Conservation (phyloP, 2,329 filamentous ascomycete genomes). For the Monosporascus sp. region DNA sequence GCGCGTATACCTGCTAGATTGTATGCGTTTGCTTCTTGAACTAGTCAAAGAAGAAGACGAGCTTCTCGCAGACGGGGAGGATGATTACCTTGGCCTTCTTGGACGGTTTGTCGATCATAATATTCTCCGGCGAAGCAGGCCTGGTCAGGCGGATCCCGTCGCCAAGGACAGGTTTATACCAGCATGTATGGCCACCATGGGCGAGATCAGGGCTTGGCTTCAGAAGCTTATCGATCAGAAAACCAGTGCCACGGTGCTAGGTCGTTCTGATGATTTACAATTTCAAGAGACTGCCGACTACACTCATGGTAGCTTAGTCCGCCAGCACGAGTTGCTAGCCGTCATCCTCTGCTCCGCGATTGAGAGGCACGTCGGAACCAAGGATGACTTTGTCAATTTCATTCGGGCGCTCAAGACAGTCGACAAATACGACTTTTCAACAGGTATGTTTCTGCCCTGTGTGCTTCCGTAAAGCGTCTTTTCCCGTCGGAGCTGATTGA, state of each 20-base stretch:
- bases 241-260: constrained; percentile 69
- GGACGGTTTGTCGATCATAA: constrained; percentile 51
- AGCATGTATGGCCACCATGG: constrained; percentile 73
- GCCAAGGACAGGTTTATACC: constrained; percentile 59
- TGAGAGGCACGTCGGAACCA: constrained; percentile 65
- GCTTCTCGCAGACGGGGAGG: constrained; percentile 43
- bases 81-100: constrained; percentile 46
- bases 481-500: constrained; percentile 10
- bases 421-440: constrained; percentile 64
- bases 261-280: constrained; percentile 52
- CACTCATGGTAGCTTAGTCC: constrained; percentile 71
- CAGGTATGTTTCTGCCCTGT: constrained; percentile 9
- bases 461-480: neutral
- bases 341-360: constrained; percentile 76
- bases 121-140: constrained; percentile 45
- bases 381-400: constrained; percentile 69
- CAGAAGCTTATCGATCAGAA: constrained; percentile 70
- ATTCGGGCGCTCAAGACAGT: constrained; percentile 62
- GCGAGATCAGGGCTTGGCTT: constrained; percentile 70
- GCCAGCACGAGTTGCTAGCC: constrained; percentile 84
- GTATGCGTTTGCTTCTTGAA: constrained; percentile 72
- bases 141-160: constrained; percentile 39
- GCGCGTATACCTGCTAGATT: constrained; percentile 77
- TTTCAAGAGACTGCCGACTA: constrained; percentile 74
- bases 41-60: constrained; percentile 59